Base-by-base conservation (phyloP, 2,329 filamentous ascomycete genomes). In the Botrytis elliptica region DNA sequence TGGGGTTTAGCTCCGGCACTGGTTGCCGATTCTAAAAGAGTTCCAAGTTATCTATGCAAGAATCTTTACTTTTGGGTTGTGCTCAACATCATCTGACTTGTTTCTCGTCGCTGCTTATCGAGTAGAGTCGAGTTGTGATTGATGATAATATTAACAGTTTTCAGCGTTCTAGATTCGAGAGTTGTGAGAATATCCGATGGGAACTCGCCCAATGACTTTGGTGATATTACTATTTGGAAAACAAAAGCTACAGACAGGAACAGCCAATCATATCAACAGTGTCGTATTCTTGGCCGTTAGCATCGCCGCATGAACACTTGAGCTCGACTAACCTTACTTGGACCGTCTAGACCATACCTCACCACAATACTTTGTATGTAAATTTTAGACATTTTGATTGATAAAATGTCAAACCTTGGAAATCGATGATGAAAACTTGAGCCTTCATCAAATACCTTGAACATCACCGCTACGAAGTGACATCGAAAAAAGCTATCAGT, bases 1-100 rank as follows among this genome's bases (percentile, higher is more conserved):
- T 52, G 22, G 49, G 29, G 33, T 38, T 67, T 67, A 67, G 64
- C 64, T 33, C 44, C 64, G 64, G 64, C 25, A 67, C 25, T 67
- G 44, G 64, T n/a, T 52, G 16, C 33, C 20, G n/a, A 38, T 52
- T 33, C 20, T 18, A 49, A 25, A 38, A 49, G 18, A n/a, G 7
- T 36, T 66, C 16, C 29, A 52, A 66, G 44, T 12, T 38, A 25
- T 40, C 9, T 38, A n/a, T 18, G 6, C 6, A 67, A 25, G 33
- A 49, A 18, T 20, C 40, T 42, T 42, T 16, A 18, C 38, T 9
- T 49, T 46, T 33, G 18, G 60, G 25, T 9, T 16, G 44, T 25
- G 5, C 29, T 49, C 12, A 38, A 52, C 29, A 8, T 52, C 22
- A 38, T 38, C 22, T 38, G 44, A 66, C 22, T 67, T 25, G 18